Evolutionary conservation across 345 rosid species (phyloP), one percentile per base, ranked within the genome.

Genomic region (Pugionium dolabratum): DNA sequence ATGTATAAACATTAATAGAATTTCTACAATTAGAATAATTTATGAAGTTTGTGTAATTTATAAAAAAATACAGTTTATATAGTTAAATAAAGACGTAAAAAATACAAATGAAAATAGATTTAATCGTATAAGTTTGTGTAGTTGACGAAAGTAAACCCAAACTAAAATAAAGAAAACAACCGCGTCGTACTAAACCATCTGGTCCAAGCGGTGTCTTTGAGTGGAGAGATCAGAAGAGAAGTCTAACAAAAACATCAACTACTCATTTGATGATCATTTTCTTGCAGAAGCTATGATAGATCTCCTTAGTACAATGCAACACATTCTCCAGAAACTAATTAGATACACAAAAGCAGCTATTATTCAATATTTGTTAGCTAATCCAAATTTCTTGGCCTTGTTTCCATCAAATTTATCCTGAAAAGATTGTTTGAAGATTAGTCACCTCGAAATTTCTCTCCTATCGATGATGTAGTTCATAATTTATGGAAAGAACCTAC

Each of bases 291-390:
- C 7, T 31, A 33, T 27, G 35, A 66, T 18, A 4, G 40, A 47
- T 50, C 58, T 45, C 47, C 26, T 29, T 35, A 43, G 61, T 27
- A 61, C 25, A 69, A 60, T 27, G 59, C 54, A 69, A 35, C 11
- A 50, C 10, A 59, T 59, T 34, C 39, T 69, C 54, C 54, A 35
- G 51, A 51, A 29, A 18, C 18, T 18, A 18, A 18, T 18, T 18
- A 18, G 18, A 18, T 18, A 18, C 18, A 18, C 18, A 18, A 18
- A 18, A 18, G 18, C 18, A 18, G 3, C 4, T 9, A 54, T 18
- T 8, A 34, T 30, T 18, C 11, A 3, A 67, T 47, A 54, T 39
- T 11, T 6, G 18, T 37, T 56, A 46, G 27, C 4, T 33, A 39
- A 2, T 10, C 51, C 48, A 35, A 70, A 9, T 35, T 25, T 55